These are phyloP conservation scores for Cutaneotrichosporon sp. DNA, from an alignment of 1,284 basidiomycete genomes.

Conservation along the genomic window DNA sequence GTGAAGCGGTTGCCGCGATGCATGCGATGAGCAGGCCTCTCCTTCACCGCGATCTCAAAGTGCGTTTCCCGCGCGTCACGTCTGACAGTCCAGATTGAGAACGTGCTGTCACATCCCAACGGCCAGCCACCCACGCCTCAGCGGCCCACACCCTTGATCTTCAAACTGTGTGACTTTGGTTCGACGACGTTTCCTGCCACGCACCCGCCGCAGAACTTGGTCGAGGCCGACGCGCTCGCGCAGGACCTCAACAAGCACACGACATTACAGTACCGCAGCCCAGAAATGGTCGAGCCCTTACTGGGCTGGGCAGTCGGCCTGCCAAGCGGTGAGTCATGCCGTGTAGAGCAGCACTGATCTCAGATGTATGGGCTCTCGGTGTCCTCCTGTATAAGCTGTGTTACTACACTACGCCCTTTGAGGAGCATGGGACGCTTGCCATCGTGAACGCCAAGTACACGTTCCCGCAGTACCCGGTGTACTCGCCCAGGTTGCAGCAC, in stretches of 20 bases:
- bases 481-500: slow-evolving; percentile 79
- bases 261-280: slow-evolving; percentile 91
- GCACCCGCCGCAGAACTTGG: slow-evolving; percentile 68
- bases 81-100: slow-evolving; percentile 66
- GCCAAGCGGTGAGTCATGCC: slow-evolving; percentile 55
- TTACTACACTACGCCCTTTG: slow-evolving; percentile 99
- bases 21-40: slow-evolving; percentile 82
- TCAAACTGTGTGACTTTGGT: slow-evolving; percentile 98
- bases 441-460: slow-evolving; percentile 96
- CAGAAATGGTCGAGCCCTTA: slow-evolving; percentile 88
- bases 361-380: slow-evolving; percentile 74
- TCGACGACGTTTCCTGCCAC: slow-evolving; percentile 75
- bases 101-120: slow-evolving; percentile 67
- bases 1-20: slow-evolving; percentile 91
- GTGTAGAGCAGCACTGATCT: slow-evolving; percentile 19
- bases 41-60: slow-evolving; percentile 93
- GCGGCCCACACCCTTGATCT: slow-evolving; percentile 60
- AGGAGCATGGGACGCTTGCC: slow-evolving; percentile 92
- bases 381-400: slow-evolving; percentile 80
- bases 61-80: slow-evolving; percentile 24
- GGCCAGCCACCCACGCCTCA: slow-evolving; percentile 56
- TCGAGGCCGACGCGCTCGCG: slow-evolving; percentile 82
- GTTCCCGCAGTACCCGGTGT: slow-evolving; percentile 87
- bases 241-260: slow-evolving; percentile 92
- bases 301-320: slow-evolving; percentile 50